Evolutionary conservation across 169 alveolate species (phyloP), one percentile per base, ranked within the genome.

Genomic region (Plasmodium blacklocki): DNA sequence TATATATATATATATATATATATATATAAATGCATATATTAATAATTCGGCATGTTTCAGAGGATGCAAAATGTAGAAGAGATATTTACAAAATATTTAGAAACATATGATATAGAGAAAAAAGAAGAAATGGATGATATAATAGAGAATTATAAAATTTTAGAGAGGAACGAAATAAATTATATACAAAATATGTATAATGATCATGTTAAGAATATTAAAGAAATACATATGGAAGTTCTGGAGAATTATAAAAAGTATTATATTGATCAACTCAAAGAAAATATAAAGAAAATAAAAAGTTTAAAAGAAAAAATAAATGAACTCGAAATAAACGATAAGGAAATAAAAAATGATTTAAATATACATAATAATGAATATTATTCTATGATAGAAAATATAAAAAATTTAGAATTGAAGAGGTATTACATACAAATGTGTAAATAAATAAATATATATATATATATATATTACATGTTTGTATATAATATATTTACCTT

Each of bases 121-220:
- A 76, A 76, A 26, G 74, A 76, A n/a, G 89, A 76, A 64, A 50
- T 76, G 76, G 74, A 63, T 18, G 89, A 76, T 59, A 76, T 76
- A 54, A 62, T 76, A 14, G 89, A 76, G 19, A 76, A 76, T 76
- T 76, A 76, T 56, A 64, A 15, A 18, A 52, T 76, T 21, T 64
- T 76, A 26, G 89, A 76, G 18, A 76, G 75, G 23, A 76, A 76
- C 45, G 89, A 76, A 63, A 64, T 76, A 62, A 76, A 64, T 49
- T 76, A 76, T 45, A 64, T 76, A 64, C 64, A 64, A 39, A 76
- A 76, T 68, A 32, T 76, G 23, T 76, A 76, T 68, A 76, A 76
- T 64, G 89, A 76, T 52, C 89, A 76, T 21, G 67, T 76, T 76
- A 76, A 76, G 21, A 66, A 54, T 56, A 64, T 76, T 45, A 76